A percentile compares a stretch with the other conserved stretches of the same genome.
phyloP scores from a whole-genome alignment of 2,329 filamentous ascomycete species.

The Fusarium pilosicola region DNA sequence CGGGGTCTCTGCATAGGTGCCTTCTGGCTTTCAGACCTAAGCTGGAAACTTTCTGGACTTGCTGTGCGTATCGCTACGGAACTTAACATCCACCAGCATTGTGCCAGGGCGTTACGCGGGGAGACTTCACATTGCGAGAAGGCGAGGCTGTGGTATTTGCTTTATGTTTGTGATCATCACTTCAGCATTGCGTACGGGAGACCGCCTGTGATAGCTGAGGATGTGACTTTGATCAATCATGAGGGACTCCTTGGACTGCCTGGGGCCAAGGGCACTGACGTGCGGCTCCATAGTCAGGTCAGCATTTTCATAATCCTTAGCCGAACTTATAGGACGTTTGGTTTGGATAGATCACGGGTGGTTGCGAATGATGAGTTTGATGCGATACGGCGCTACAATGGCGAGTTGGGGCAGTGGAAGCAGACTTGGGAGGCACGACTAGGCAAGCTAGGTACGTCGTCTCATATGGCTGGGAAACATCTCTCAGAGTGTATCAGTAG shows the following conservation, averaged over 20 bases:
- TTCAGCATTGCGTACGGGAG: not conserved
- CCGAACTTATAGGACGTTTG: not conserved
- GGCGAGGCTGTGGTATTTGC: rapidly evolving
- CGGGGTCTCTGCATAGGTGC: not conserved
- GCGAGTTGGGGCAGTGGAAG: not conserved
- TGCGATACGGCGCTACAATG: not conserved
- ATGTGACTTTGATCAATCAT: not conserved
- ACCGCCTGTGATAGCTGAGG: not conserved
- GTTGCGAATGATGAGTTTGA: not conserved
- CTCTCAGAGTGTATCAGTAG: rapidly evolving
- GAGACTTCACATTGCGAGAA: not conserved
- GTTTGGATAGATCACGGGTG: not conserved
- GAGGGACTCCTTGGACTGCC: not conserved
- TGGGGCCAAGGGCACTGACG: not conserved
- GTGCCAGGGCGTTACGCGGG: rapidly evolving
- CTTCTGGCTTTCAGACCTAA: not conserved
- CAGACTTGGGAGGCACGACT: not conserved
- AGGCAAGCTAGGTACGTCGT: not conserved
- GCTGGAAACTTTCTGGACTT: not conserved
- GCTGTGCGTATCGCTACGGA: not conserved
- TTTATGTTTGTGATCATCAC: not conserved
- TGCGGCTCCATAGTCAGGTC: not conserved
- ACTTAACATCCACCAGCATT: not conserved
- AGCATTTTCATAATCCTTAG: not conserved
- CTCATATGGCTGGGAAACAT: not conserved